Base-by-base conservation (phyloP, 768 basidiomycete species). In the Pleurotus ostreatus region DNA sequence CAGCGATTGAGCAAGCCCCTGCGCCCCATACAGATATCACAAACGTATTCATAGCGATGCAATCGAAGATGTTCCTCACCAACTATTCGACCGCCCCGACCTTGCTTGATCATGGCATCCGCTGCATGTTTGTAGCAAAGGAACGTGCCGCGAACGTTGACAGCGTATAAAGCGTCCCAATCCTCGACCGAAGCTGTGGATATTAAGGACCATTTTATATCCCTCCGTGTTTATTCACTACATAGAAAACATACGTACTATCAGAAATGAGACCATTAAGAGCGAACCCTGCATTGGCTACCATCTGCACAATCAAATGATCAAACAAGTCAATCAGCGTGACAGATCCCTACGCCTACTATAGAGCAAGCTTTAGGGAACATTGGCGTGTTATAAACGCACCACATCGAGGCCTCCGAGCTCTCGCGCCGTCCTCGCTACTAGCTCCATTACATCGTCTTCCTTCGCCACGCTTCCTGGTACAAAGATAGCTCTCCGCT, bases 101-200 rank as follows among this genome's bases (percentile, higher is more conserved):
- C 75, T 55, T 73, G 78, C 23, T 68, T 67, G 49, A 78, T 64
- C 77, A 78, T 78, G 55, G 72, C 70, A 22, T 61, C 59, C 13
- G 74, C 78, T 6, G 74, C 78, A 52, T 72, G 66, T 57, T 76
- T 78, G 58, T 74, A 76, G 48, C 68, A 69, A 15, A 77, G 61
- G 61, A 78, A 71, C 0, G 66, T 65, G 3, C 79, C 74, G n/a
- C 68, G 70, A 34, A 68, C 65, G 40, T 79, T 79, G 46, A 78
- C 65, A 1, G 66, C 56, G 15, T 73, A 55, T 11, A 68, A 43
- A n/a, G 58, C 57, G 34, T 77, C 70, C 55, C 70, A 62, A 6
- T 76, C 67, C 11, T 68, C 67, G 2, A 68, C 57, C 12, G 30
- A 34, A 9, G 30, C 30, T 34, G 63, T 61, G 1, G 63, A 72